phyloP scores from a whole-genome alignment of 768 basidiomycete species.

The Suillus hirtellus region DNA sequence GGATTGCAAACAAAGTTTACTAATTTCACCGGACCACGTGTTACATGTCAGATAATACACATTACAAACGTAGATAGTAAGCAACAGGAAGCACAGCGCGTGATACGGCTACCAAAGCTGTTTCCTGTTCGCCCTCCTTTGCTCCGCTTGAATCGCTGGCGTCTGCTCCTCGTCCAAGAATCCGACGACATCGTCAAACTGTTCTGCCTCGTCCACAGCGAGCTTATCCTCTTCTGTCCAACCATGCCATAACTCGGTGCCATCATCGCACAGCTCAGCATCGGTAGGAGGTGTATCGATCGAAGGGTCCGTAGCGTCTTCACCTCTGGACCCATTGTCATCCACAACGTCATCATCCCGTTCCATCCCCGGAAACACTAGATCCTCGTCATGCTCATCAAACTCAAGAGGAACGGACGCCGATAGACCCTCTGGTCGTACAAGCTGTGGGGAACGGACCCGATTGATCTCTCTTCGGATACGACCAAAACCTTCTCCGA shows the following conservation, averaged over 20 bases:
- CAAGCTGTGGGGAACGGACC: conserved; percentile 46
- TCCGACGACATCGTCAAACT: conserved; percentile 35
- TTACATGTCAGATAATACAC: conserved; percentile 7
- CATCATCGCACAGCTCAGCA: conserved; percentile 10
- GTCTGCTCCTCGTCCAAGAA: conserved; percentile 36
- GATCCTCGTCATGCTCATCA: conserved; percentile 71
- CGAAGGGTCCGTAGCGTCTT: conserved; percentile 30
- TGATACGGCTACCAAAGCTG: conserved; percentile 8
- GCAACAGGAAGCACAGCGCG: conserved; percentile 3
- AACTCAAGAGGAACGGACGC: conserved; percentile 49
- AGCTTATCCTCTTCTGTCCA: conserved; percentile 29
- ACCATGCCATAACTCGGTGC: conserved; percentile 24
- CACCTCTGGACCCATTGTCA: conserved; percentile 28
- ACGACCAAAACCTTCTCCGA: conserved; percentile 61
- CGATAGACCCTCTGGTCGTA: conserved; percentile 25
- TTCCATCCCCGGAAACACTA: conserved; percentile 34
- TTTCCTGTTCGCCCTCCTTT: conserved; percentile 13
- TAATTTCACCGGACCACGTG: not conserved
- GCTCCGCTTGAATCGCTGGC: conserved; percentile 17
- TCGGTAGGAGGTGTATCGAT: conserved; percentile 42
- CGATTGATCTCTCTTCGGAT: conserved; percentile 57
- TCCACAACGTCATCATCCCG: conserved; percentile 19
- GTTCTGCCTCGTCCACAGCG: conserved; percentile 33
- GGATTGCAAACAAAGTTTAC: conserved; percentile 5
- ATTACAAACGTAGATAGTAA: conserved; percentile 5